These are phyloP conservation scores for Fusarium circinatum DNA, from an alignment of 2,329 filamentous ascomycete species.

Conservation along the genomic window DNA sequence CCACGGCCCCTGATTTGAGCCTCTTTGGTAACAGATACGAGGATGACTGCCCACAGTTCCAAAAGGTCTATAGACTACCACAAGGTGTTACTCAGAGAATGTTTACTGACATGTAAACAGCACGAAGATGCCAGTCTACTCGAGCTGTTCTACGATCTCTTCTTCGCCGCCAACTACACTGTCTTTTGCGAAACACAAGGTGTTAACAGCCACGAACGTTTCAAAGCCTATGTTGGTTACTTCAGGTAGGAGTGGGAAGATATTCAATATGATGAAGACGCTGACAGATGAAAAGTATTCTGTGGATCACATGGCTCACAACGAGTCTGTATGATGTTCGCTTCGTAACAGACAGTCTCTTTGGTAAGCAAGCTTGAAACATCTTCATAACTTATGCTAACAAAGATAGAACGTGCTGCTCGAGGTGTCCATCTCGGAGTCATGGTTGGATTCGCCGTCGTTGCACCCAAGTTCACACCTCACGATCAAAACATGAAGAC, in stretches of 20 bases:
- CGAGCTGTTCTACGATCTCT: conserved; percentile 53
- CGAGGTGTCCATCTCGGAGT: conserved; percentile 70
- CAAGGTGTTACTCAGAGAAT: accelerated
- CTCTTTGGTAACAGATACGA: conserved; percentile 43
- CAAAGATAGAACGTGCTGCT: conserved; percentile 58
- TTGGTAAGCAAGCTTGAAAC: conserved; percentile 49
- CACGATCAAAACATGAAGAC: conserved; percentile 50
- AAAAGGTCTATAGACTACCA: conserved; percentile 30
- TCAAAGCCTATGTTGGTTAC: conserved; percentile 52
- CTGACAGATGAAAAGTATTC: conserved; percentile 52
- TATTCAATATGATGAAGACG: background rate
- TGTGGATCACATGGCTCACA: conserved; percentile 77
- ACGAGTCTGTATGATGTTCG: conserved; percentile 73
- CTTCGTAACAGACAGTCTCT: conserved; percentile 71
- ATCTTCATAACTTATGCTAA: background rate
- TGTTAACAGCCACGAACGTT: conserved; percentile 46
- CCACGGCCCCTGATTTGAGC: conserved; percentile 28
- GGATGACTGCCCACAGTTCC: conserved; percentile 38
- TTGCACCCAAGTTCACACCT: conserved; percentile 60
- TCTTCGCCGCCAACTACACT: conserved; percentile 68
- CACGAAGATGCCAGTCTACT: conserved; percentile 51
- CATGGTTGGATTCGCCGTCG: conserved; percentile 72
- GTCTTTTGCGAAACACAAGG: conserved; percentile 59
- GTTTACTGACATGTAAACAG: conserved; percentile 22
- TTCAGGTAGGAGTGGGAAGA: conserved; percentile 43